Conservation (phyloP, 164 flowering plant species). For the Saururus chinensis region DNA sequence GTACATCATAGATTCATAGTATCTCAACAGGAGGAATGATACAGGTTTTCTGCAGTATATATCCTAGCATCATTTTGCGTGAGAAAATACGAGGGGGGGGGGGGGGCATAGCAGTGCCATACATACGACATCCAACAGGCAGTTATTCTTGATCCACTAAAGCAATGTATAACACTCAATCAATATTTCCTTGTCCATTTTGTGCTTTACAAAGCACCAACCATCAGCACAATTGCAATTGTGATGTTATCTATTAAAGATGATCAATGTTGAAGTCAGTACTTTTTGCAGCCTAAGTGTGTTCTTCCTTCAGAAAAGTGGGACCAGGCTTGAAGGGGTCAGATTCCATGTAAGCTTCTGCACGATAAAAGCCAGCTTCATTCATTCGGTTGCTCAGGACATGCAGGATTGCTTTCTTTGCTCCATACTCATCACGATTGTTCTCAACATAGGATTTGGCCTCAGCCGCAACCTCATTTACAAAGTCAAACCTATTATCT, state of each 20-base stretch:
- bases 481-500: conserved; percentile 78
- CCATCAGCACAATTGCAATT: neutral
- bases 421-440: conserved; percentile 75
- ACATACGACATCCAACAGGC: neutral
- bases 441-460: conserved; percentile 68
- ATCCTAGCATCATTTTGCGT: no score
- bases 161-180: neutral
- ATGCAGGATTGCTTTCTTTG: conserved; percentile 76
- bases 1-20: no score
- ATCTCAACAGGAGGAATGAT: no score
- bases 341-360: conserved; percentile 63
- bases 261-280: no score
- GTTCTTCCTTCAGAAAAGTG: conserved; percentile 38
- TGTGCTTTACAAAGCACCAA: neutral
- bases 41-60: no score
- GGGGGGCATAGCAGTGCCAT: neutral
- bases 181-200: no score
- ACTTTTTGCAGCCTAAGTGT: neutral
- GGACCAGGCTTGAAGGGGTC: conserved; percentile 87
- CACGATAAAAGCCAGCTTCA: conserved; percentile 65
- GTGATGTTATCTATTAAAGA: no score
- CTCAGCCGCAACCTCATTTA: conserved; percentile 85
- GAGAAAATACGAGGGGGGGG: no score
- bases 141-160: neutral
- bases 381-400: conserved; percentile 81